phyloP scores from a whole-genome alignment of 1,139 yeast species.

The Sugiyamaella pinicola region DNA sequence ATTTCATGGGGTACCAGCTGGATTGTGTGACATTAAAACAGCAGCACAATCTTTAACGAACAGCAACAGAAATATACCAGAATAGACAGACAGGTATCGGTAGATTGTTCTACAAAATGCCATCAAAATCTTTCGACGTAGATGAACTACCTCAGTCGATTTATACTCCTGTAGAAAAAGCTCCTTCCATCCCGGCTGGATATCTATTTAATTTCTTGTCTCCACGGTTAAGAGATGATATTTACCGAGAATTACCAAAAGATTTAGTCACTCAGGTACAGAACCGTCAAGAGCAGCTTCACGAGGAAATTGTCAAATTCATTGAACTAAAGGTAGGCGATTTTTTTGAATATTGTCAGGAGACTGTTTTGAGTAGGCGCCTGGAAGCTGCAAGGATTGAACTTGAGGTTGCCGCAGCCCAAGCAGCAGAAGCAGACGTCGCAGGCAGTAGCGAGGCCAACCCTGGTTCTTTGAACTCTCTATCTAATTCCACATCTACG shows the following conservation, averaged over 20 bases:
- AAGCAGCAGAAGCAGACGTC: conserved; percentile 10
- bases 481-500: conserved; percentile 1
- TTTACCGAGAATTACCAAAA: conserved; percentile 23
- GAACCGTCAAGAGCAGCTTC: conserved; percentile 25
- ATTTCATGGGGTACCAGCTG: no score
- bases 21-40: neutral
- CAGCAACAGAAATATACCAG: neutral
- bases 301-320: conserved; percentile 26
- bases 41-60: neutral
- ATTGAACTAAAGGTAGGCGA: conserved; percentile 26
- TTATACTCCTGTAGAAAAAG: conserved; percentile 26
- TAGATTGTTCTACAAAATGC: conserved; percentile 6
- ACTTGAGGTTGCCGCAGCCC: conserved; percentile 6
- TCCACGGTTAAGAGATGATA: conserved; percentile 24
- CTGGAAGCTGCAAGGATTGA: conserved; percentile 14
- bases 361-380: conserved; percentile 18
- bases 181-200: conserved; percentile 30
- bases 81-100: no score
- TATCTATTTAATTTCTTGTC: conserved; percentile 30
- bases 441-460: conserved; percentile 7
- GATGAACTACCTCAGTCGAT: conserved; percentile 29
- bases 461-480: neutral
- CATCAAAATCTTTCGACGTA: conserved; percentile 18
- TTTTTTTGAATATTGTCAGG: conserved; percentile 26
- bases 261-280: conserved; percentile 20